Evolutionary conservation across 192 early-diverging fungal genomes (phyloP).

Genomic region (Coemansia sp.): DNA sequence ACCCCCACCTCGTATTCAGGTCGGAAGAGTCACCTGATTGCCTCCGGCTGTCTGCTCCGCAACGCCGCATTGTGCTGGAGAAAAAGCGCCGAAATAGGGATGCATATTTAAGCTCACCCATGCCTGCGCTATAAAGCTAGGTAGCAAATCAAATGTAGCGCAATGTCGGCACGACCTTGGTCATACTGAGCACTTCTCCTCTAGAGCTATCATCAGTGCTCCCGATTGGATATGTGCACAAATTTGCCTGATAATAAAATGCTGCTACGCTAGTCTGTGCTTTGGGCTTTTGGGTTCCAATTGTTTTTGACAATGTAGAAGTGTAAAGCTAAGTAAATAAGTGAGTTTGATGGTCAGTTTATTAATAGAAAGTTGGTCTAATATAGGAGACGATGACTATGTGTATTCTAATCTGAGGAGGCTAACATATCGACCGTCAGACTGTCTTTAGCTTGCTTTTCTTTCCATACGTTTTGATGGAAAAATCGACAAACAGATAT

Average conservation of each 20-base stretch:
- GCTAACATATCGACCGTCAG: neutral
- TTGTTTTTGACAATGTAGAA: too few relatives aligned
- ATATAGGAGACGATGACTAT: neutral
- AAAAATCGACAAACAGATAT: constrained; percentile 81
- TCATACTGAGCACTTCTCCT: too few relatives aligned
- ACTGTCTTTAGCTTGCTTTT: constrained; percentile 39
- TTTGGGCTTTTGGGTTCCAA: too few relatives aligned
- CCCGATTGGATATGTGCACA: too few relatives aligned
- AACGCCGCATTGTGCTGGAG: neutral
- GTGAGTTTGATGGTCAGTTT: neutral
- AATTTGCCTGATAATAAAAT: too few relatives aligned
- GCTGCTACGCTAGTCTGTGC: too few relatives aligned
- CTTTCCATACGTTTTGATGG: constrained; percentile 65
- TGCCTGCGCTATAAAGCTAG: too few relatives aligned
- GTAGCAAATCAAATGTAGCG: too few relatives aligned
- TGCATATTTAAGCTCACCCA: too few relatives aligned
- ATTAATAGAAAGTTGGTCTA: neutral
- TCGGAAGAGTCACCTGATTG: constrained; percentile 1
- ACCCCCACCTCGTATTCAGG: constrained; percentile 6
- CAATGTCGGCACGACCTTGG: too few relatives aligned
- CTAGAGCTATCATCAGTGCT: too few relatives aligned
- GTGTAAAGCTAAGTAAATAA: too few relatives aligned
- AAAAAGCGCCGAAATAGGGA: neutral
- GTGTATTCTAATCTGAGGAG: neutral
- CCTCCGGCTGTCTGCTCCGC: neutral